These are phyloP conservation scores for Coniochaeta ligniaria DNA, from an alignment of 2,329 filamentous ascomycete species.

Conservation along the genomic window DNA sequence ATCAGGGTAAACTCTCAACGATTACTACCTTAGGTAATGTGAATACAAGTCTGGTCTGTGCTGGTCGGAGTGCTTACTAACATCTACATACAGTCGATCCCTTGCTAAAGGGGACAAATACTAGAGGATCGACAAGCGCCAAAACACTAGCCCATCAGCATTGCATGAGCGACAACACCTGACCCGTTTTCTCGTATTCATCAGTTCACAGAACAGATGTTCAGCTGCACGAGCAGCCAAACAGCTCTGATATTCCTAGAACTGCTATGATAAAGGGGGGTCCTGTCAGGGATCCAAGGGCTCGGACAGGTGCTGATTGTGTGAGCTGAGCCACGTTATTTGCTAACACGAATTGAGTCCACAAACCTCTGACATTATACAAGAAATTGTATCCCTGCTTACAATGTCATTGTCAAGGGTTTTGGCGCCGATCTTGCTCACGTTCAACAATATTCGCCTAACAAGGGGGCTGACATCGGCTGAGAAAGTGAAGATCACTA, in stretches of 20 bases:
- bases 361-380: not conserved
- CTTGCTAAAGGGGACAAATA: not conserved
- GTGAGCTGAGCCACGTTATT: not conserved
- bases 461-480: not conserved
- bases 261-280: not conserved
- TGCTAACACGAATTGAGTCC: not conserved
- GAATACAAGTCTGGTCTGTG: too few relatives aligned
- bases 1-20: too few relatives aligned
- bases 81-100: not conserved
- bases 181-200: not conserved
- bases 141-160: not conserved
- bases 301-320: not conserved
- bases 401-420: not conserved
- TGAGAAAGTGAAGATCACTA: not conserved
- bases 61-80: too few relatives aligned
- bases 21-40: too few relatives aligned
- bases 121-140: not conserved
- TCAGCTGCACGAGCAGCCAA: not conserved
- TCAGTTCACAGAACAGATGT: not conserved
- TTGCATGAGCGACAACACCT: not conserved
- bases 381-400: not conserved
- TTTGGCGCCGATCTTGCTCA: not conserved
- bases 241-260: not conserved
- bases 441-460: not conserved
- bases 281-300: not conserved